These are phyloP conservation scores for Chloris gayana DNA, from an alignment of 176 grass and related monocot species.

Conservation along the genomic window DNA sequence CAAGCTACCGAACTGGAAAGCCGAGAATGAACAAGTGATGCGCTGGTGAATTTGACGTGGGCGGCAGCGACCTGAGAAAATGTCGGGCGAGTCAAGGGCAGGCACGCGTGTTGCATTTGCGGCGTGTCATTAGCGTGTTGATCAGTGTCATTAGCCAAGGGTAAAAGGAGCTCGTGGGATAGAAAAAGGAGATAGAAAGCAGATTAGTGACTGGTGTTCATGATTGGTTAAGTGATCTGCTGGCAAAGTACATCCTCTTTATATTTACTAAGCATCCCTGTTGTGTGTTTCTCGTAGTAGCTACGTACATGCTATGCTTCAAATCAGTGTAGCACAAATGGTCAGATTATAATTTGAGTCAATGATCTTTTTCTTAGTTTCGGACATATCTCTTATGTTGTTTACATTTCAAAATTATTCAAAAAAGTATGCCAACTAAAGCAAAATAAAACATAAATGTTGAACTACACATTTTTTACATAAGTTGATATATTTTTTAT, in stretches of 20 bases:
- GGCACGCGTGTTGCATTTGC: conserved; percentile 9
- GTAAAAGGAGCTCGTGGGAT: not conserved
- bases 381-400: no score
- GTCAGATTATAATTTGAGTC: not conserved
- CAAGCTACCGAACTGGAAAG: not conserved
- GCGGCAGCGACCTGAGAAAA: conserved; percentile 12
- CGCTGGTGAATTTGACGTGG: conserved; percentile 16
- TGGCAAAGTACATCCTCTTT: conserved; percentile 10
- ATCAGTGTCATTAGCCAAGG: not conserved
- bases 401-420: no score
- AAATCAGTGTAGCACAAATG: not conserved
- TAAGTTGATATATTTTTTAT: no score
- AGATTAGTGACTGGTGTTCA: conserved; percentile 24
- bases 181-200: conserved; percentile 35
- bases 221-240: conserved; percentile 20
- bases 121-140: conserved; percentile 8
- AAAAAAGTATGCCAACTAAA: no score
- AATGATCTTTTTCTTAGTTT: no score
- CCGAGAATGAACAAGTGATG: not conserved
- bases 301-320: not conserved
- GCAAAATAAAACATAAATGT: no score
- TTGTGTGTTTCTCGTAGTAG: no score
- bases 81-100: conserved; percentile 7
- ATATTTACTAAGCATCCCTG: not conserved
- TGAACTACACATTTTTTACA: no score